Base-by-base conservation (phyloP, 148 eudicot genomes). In the Camellia lanceoleosa region DNA sequence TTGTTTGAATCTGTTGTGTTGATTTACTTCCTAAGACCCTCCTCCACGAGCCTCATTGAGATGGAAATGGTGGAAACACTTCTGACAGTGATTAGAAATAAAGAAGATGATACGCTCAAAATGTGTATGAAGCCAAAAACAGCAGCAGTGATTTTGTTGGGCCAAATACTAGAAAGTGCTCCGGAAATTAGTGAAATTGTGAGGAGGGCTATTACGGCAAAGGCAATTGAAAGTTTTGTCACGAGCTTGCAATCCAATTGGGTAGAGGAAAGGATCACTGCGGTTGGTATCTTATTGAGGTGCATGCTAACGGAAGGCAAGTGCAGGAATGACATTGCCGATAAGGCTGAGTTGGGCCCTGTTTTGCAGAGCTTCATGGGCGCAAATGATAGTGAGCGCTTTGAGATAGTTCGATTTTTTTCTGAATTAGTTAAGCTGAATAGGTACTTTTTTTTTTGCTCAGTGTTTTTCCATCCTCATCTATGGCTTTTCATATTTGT, bases 1-100 rank as follows among this genome's bases (percentile, higher is more conserved):
- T 81, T 88, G 75, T 12, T 55, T 23, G 91, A 88, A 79, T 89
- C 91, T 80, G 85, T 82, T 61, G 91, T 88, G 13, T 74, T 88
- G 75, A 82, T 88, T 47, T 83, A 84, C 73, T 77, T 86, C 14
- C 76, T 88, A 61, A 84, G 75, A 55, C 86, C 87, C 71, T 80
- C 84, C 0, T 69, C 66, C 3, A 47, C 20, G 42, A 81, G 44
- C 78, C 87, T 88, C 46, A 8, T 82, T 38, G 83, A 82, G 56
- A 84, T 86, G 84, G 91, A 78, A 10, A 71, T 88, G 47, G 80
- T 79, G 18, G 83, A 84, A 60, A 54, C 77, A 16, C 80, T 88
- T 23, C 46, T 88, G 14, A 70, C 62, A 5, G 84, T 83, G 66
- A 70, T 86, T 10, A 54, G 60, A 23, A 62, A 63, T 6, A 78